Evolutionary conservation across 1,139 yeast species (phyloP).

Genomic region (Debaryomyces subglobosus): DNA sequence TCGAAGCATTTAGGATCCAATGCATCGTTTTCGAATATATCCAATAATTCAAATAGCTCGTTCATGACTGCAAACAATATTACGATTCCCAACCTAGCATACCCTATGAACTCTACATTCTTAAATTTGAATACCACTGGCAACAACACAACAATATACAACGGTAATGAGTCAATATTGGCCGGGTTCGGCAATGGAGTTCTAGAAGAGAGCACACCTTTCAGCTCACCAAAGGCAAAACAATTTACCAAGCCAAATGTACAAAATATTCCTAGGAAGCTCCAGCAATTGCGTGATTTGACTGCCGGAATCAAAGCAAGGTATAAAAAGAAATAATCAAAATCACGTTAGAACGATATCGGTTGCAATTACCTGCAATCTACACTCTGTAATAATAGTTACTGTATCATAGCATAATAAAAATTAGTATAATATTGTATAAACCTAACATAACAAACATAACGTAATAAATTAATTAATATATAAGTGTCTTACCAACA

Average conservation of each 20-base stretch:
- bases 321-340: slow-evolving; percentile 22
- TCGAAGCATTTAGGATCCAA: slow-evolving; percentile 31
- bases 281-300: slow-evolving; percentile 40
- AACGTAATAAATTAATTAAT: slow-evolving; percentile 3
- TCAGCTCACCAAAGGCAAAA: slow-evolving; percentile 30
- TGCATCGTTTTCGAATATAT: slow-evolving; percentile 10
- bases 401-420: slow-evolving; percentile 6
- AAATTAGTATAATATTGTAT: slow-evolving; percentile 1
- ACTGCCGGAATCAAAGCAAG: slow-evolving; percentile 39
- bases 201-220: slow-evolving; percentile 45
- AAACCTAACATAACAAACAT: neutral
- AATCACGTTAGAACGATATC: neutral
- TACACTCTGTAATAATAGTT: slow-evolving; percentile 3
- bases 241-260: slow-evolving; percentile 18
- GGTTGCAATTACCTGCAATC: neutral
- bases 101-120: slow-evolving; percentile 19
- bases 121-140: slow-evolving; percentile 25
- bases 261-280: slow-evolving; percentile 24
- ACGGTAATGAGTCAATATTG: slow-evolving; percentile 24
- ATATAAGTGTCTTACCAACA: neutral
- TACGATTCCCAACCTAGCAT: slow-evolving; percentile 12
- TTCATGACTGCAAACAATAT: slow-evolving; percentile 12
- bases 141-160: slow-evolving; percentile 26
- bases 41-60: slow-evolving; percentile 13
- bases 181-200: slow-evolving; percentile 45